Evolutionary conservation across 2,329 filamentous ascomycete genomes (phyloP).

Genomic region (Lasiodiplodia sp.): DNA sequence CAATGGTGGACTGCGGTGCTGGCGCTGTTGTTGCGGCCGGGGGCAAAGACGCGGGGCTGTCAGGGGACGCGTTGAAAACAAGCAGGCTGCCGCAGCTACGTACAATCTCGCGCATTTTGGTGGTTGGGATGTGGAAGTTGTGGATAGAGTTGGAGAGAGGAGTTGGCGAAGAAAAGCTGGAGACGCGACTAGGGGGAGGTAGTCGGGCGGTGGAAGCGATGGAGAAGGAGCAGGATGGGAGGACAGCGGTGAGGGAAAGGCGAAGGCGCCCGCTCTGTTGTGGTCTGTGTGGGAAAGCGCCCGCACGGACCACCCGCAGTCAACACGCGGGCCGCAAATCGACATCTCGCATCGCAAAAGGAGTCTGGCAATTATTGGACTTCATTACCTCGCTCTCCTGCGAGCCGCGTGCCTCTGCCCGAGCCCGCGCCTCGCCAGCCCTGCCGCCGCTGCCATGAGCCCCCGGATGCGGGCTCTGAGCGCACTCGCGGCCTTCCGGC

Average conservation of each 20-base stretch:
- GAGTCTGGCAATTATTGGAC: constrained; percentile 14
- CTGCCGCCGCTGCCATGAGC: constrained; percentile 4
- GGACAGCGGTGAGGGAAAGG: constrained; percentile 26
- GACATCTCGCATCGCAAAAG: constrained; percentile 18
- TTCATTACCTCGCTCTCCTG: background rate
- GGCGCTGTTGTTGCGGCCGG: constrained; percentile 35
- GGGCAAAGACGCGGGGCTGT: constrained; percentile 51
- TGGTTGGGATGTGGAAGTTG: constrained; percentile 28
- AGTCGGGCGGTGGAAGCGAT: constrained; percentile 22
- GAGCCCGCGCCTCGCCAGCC: constrained; percentile 1
- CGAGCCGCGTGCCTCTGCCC: background rate
- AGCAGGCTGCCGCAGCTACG: constrained; percentile 50
- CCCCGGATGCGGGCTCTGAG: constrained; percentile 6
- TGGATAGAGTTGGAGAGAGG: constrained; percentile 9
- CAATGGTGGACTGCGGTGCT: constrained; percentile 56
- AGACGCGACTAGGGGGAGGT: constrained; percentile 14
- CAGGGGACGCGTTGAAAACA: constrained; percentile 53
- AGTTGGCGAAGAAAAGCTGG: constrained; percentile 5
- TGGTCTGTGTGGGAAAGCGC: constrained; percentile 25
- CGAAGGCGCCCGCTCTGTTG: constrained; percentile 23
- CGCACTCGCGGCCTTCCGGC: constrained; percentile 6
- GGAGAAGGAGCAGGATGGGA: constrained; percentile 26
- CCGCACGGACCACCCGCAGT: constrained; percentile 1
- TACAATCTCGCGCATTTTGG: constrained; percentile 75
- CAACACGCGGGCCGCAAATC: constrained; percentile 25